These are phyloP conservation scores for Didymella pomorum DNA, from an alignment of 2,329 filamentous ascomycete species.

Conservation along the genomic window DNA sequence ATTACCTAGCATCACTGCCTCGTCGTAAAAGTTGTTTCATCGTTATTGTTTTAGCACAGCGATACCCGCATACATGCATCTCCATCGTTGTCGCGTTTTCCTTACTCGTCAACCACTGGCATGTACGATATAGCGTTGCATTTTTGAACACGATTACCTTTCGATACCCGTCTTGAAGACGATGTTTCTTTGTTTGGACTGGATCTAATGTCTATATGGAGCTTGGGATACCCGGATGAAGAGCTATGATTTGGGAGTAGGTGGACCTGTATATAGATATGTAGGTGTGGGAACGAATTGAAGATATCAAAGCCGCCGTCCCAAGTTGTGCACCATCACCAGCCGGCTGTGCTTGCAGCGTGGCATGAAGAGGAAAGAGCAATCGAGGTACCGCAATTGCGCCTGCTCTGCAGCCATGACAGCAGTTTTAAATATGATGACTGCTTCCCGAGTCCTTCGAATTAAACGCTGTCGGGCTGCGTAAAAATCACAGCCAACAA, in stretches of 20 bases:
- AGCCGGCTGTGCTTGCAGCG: no score
- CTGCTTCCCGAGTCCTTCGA: no score
- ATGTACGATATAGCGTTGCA: constrained; percentile 19
- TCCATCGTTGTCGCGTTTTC: constrained; percentile 8
- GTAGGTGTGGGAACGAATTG: constrained; percentile 3
- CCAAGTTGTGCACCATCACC: no score
- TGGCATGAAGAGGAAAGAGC: no score
- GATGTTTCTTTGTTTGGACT: constrained; percentile 13
- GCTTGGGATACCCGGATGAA: constrained; percentile 9
- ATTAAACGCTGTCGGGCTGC: not conserved
- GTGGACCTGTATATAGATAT: constrained; percentile 17
- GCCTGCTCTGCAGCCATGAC: no score
- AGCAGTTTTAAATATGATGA: no score
- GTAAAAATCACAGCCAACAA: not conserved
- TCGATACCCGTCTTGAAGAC: constrained; percentile 14
- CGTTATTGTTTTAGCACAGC: constrained; percentile 19
- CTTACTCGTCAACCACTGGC: not conserved
- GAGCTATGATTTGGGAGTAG: constrained; percentile 6
- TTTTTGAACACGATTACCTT: not conserved
- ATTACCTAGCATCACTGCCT: constrained; percentile 31
- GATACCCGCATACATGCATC: constrained; percentile 25
- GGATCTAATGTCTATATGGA: constrained; percentile 23
- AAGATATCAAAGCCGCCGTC: not conserved
- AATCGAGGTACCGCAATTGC: no score
- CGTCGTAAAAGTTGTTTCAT: constrained; percentile 14